These are phyloP conservation scores for Globisporangium recalcitrans DNA, from an alignment of 352 stramenopile genomes.

Conservation along the genomic window DNA sequence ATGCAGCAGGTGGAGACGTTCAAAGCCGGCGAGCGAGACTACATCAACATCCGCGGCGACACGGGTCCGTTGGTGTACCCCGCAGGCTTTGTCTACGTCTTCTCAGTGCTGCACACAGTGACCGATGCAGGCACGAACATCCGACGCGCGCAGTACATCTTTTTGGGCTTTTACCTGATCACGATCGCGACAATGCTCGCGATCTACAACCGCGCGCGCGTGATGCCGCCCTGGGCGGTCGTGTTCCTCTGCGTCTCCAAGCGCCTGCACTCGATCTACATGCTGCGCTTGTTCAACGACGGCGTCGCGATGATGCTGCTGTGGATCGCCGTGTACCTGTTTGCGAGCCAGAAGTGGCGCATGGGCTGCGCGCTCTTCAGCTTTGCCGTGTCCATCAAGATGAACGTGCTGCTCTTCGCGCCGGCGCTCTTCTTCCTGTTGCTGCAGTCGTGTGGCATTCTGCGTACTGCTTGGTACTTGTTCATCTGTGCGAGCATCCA, in stretches of 20 bases:
- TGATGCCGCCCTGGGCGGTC: constrained; percentile 84
- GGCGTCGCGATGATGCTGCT: constrained; percentile 94
- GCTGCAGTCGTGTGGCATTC: constrained; percentile 85
- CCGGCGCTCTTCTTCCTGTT: constrained; percentile 95
- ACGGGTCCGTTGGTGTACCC: constrained; percentile 98
- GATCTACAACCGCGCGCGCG: constrained; percentile 81
- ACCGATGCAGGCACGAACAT: constrained; percentile 86
- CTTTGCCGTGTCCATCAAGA: constrained; percentile 97
- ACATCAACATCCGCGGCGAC: constrained; percentile 92
- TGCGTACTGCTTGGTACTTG: constrained; percentile 82
- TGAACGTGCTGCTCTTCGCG: constrained; percentile 98
- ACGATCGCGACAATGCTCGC: constrained; percentile 85
- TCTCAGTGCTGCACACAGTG: constrained; percentile 89
- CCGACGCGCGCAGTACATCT: constrained; percentile 91
- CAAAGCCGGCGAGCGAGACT: constrained; percentile 93
- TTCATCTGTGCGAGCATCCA: constrained; percentile 91
- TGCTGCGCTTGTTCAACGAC: constrained; percentile 99
- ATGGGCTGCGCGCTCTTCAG: constrained; percentile 93
- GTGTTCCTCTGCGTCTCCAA: constrained; percentile 92
- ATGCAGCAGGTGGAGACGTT: constrained; percentile 97
- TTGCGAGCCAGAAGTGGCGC: constrained; percentile 77
- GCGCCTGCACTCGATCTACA: constrained; percentile 97
- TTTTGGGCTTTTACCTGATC: constrained; percentile 93
- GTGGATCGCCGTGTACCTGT: constrained; percentile 90
- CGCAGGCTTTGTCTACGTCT: constrained; percentile 97